Evolutionary conservation across 1,139 yeast genomes (phyloP), one percentile per base, ranked within the genome.

Genomic region (Protomyces inouyei): DNA sequence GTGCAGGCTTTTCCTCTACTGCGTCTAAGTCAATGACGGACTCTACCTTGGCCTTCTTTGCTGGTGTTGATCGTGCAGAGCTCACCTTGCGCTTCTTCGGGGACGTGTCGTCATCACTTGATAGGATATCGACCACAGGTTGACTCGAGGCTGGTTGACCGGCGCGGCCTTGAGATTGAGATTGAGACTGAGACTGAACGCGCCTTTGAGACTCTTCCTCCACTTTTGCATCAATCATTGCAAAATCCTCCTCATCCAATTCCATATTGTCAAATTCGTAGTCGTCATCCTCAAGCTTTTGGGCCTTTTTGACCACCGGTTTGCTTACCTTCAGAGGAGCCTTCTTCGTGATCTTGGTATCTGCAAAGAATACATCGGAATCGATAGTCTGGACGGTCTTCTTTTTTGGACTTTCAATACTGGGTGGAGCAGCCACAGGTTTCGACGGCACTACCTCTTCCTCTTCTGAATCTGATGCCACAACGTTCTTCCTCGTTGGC

Each of bases 241-340:
- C 57, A 10, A 35, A 37, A 40, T 61, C 64, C 21, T 37, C 37
- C 64, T 67, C 56, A 32, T 59, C 21, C 18, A 55, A 60, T 32
- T 52, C 52, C 25, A 46, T 60, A 43, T 69, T 69, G 21, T 64
- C 52, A 28, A 64, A 69, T 2, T 57, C 61, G 37, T 61, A 67
- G 16, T 64, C 61, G 21, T 64, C 65, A 10, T 57, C 43, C 25
- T 38, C 52, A 37, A 52, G 32, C 45, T 45, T 25, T 12, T 52
- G 35, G 5, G 57, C 37, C 23, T 53, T 37, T 25, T 60, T 60
- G 21, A 18, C 37, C 35, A n/a, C 16, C 6, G 37, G 48, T 21
- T 43, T 43, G 23, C 48, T 43, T 18, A 18, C 21, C 48, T 43
- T 43, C 0, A 43, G 21, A n/a, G 59, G 55, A 16, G 55, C 48